Base-by-base conservation (phyloP, 306 rosid genomes). In the Acacia crassicarpa region DNA sequence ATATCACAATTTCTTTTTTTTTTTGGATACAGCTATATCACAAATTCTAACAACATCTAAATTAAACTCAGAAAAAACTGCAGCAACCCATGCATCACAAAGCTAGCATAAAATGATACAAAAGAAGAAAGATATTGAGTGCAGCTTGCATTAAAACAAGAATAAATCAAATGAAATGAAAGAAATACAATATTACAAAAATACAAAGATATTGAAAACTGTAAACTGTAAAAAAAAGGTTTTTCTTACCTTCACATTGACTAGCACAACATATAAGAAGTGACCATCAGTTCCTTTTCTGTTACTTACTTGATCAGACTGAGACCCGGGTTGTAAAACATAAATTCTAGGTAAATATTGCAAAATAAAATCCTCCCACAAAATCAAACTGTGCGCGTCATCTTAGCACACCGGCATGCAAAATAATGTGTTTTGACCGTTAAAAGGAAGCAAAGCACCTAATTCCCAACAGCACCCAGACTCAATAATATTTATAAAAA, bases 251-350 rank as follows among this genome's bases (percentile, higher is more conserved):
- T 32, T 32, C 35, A 32, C 4, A 32, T 32, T 69, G 44, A 53
- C 35, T 30, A 40, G 20, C 72, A 61, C 15, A 68, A 22, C 40
- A 48, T 41, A 70, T 27, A 38, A 69, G 27, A 58, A 9, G 23
- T 22, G 5, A 58, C 56, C 32, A 85, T 56, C 35, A 66, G 12
- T 27, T 72, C 32, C 63, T 40, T 78, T 54, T 76, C 77, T 14
- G 53, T 67, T 49, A 78, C 13, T 58, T 41, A 73, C 6, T 9
- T 76, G 38, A 27, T 65, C 79, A 15, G 27, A 19, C 63, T 46
- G 35, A 32, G 35, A 32, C 35, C 35, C 3, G 32, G 10, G 27
- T 63, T 17, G 43, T 63, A 22, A 27, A 63, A 45, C 53, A 27
- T 19, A 23, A 77, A 19, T 15, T 43, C 72, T 17, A 11, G 22